Percentiles rank a stretch among this genome's conserved stretches.
These are phyloP conservation scores for Melanogaster broomeanus DNA, from an alignment of 768 basidiomycete species.

Conservation along the genomic window DNA sequence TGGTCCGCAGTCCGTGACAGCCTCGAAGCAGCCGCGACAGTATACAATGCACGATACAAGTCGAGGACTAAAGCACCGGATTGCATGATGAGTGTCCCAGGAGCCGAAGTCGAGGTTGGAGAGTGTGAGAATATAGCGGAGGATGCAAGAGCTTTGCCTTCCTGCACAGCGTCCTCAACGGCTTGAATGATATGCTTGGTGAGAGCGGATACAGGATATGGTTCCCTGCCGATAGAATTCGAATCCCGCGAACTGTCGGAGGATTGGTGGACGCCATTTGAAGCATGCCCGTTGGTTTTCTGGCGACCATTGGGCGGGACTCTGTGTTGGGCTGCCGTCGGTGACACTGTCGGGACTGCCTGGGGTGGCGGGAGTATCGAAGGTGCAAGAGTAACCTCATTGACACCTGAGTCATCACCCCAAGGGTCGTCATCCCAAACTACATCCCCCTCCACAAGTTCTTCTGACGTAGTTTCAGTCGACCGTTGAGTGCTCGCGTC, in stretches of 20 bases:
- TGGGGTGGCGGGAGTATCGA: conserved; percentile 26
- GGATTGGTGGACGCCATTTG: conserved; percentile 12
- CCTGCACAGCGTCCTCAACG: conserved; percentile 63
- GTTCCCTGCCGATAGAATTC: conserved; percentile 40
- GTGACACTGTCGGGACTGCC: conserved; percentile 39
- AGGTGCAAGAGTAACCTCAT: conserved; percentile 27
- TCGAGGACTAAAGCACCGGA: conserved; percentile 71
- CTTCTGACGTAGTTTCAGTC: conserved; percentile 17
- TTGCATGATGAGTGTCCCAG: conserved; percentile 60
- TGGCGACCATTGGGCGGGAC: conserved; percentile 22
- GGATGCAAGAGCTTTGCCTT: conserved; percentile 63
- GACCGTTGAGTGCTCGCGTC: conserved; percentile 21
- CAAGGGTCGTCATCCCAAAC: conserved; percentile 74
- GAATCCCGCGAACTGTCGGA: conserved; percentile 20
- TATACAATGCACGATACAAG: conserved; percentile 77
- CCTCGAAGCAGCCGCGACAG: conserved; percentile 53
- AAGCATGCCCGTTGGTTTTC: conserved; percentile 24
- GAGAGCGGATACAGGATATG: conserved; percentile 59
- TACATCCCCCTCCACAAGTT: conserved; percentile 42
- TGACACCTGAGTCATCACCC: conserved; percentile 46
- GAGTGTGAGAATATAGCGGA: conserved; percentile 52
- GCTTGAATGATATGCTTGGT: conserved; percentile 54
- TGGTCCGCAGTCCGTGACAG: conserved; percentile 53
- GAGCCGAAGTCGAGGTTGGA: conserved; percentile 32
- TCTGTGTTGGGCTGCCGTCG: conserved; percentile 61